Percentiles rank a stretch among this genome's conserved stretches.
Evolutionary conservation across 1,139 yeast genomes (phyloP).

Genomic region (Geotrichum citri-aurantii): DNA sequence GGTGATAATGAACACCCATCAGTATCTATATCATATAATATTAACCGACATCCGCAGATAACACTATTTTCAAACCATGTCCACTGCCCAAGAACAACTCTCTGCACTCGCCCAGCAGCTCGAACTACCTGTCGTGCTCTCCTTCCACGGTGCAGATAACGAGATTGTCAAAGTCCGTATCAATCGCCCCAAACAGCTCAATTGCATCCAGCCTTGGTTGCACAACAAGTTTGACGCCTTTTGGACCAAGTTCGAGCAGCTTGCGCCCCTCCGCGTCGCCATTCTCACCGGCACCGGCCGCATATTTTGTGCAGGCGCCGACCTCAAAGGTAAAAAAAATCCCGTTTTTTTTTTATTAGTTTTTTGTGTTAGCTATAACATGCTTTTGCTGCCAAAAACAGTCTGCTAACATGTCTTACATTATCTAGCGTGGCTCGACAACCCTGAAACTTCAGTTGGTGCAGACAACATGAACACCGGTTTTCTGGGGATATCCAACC

Average conservation of each 20-base stretch:
- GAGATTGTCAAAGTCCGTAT: constrained; percentile 36
- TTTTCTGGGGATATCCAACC: constrained; percentile 32
- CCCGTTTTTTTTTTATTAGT: not conserved
- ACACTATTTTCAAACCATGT: not conserved
- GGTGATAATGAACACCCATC: not conserved
- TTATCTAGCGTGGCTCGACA: constrained; percentile 8
- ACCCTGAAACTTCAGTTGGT: not conserved
- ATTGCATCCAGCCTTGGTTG: constrained; percentile 25
- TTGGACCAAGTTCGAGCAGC: constrained; percentile 32
- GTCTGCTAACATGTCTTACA: not conserved
- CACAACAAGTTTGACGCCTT: constrained; percentile 22
- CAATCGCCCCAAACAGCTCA: constrained; percentile 24
- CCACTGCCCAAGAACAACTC: constrained; percentile 10
- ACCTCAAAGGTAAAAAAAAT: constrained; percentile 24
- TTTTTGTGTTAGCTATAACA: not conserved
- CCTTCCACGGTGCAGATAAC: constrained; percentile 12
- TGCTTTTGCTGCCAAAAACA: too few species aligned
- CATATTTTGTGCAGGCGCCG: constrained; percentile 34
- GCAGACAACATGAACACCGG: constrained; percentile 19
- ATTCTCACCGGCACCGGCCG: constrained; percentile 33
- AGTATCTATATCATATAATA: not conserved
- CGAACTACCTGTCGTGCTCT: constrained; percentile 13
- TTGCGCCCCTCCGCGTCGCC: constrained; percentile 27
- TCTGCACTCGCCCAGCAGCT: not conserved
- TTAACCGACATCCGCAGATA: too few species aligned